These are phyloP conservation scores for Podaxis carcinomalis DNA, from an alignment of 768 basidiomycete species.

Conservation along the genomic window DNA sequence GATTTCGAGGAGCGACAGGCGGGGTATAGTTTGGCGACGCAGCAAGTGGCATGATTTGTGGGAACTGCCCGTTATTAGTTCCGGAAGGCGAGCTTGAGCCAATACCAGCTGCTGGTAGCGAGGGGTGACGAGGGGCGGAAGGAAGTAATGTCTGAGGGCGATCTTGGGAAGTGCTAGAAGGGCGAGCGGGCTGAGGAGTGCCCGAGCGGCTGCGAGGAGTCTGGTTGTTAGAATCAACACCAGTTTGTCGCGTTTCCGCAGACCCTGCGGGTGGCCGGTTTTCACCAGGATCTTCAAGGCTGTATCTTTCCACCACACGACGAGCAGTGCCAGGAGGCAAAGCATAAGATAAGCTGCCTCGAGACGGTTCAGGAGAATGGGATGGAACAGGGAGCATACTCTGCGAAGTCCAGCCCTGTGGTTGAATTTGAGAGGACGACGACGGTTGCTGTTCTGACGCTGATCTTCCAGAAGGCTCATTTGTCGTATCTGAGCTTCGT, in stretches of 20 bases:
- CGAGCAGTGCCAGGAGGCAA: conserved; percentile 39
- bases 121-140: conserved; percentile 42
- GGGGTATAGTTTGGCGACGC: conserved; percentile 57
- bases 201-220: conserved; percentile 19
- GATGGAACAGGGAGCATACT: conserved; percentile 22
- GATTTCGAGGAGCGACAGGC: conserved; percentile 62
- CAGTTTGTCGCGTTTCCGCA: conserved; percentile 24
- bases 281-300: conserved; percentile 40
- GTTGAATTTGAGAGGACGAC: conserved; percentile 13
- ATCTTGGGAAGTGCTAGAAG: conserved; percentile 16
- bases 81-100: conserved; percentile 13
- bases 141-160: conserved; percentile 31
- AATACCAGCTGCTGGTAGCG: conserved; percentile 24
- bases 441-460: conserved; percentile 9
- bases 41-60: conserved; percentile 53
- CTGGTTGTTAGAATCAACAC: conserved; percentile 25
- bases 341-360: conserved; percentile 40
- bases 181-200: conserved; percentile 20
- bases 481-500: conserved; percentile 16
- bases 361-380: conserved; percentile 32
- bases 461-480: conserved; percentile 5
- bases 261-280: conserved; percentile 22
- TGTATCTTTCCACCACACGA: conserved; percentile 49
- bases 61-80: conserved; percentile 22
- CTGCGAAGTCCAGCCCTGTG: conserved; percentile 6